These are phyloP conservation scores for Trichoderma asperelloides DNA, from an alignment of 495 filamentous ascomycete genomes.

Conservation along the genomic window DNA sequence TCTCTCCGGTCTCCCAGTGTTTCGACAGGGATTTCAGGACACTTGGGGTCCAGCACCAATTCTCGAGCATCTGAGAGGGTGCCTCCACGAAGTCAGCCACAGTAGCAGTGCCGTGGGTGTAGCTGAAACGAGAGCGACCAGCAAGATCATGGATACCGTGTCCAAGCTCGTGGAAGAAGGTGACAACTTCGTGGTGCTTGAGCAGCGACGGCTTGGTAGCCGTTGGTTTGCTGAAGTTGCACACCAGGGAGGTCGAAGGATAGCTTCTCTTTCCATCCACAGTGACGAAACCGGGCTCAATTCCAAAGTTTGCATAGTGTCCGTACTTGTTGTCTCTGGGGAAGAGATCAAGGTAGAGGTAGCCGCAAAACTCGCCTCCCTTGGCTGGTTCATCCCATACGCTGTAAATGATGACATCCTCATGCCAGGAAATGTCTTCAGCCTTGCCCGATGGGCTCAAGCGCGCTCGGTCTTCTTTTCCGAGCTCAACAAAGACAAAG, in stretches of 20 bases:
- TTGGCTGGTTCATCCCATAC: constrained; percentile 54
- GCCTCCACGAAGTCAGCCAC: constrained; percentile 59
- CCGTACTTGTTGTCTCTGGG: constrained; percentile 55
- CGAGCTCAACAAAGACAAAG: constrained; percentile 78
- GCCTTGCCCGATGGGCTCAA: constrained; percentile 44
- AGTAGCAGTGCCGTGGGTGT: constrained; percentile 53
- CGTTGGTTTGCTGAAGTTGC: constrained; percentile 58
- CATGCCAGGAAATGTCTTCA: constrained; percentile 52
- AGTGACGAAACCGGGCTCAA: constrained; percentile 54
- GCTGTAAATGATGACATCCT: constrained; percentile 53
- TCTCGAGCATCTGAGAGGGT: constrained; percentile 59
- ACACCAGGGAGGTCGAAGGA: constrained; percentile 55
- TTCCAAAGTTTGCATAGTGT: constrained; percentile 70
- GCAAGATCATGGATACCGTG: constrained; percentile 57
- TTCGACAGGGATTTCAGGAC: constrained; percentile 47
- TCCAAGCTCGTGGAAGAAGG: constrained; percentile 58
- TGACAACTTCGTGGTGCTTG: constrained; percentile 56
- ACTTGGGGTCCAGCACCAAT: constrained; percentile 57
- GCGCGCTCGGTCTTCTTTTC: constrained; percentile 37
- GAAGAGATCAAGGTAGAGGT: constrained; percentile 56
- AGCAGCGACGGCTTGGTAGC: constrained; percentile 51
- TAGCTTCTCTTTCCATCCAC: constrained; percentile 48
- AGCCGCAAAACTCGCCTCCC: constrained; percentile 51
- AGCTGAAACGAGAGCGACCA: constrained; percentile 43
- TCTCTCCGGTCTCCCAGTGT: constrained; percentile 46